phyloP scores from a whole-genome alignment of 1,139 yeast genomes.

The Nakaseomyces delphensis region DNA sequence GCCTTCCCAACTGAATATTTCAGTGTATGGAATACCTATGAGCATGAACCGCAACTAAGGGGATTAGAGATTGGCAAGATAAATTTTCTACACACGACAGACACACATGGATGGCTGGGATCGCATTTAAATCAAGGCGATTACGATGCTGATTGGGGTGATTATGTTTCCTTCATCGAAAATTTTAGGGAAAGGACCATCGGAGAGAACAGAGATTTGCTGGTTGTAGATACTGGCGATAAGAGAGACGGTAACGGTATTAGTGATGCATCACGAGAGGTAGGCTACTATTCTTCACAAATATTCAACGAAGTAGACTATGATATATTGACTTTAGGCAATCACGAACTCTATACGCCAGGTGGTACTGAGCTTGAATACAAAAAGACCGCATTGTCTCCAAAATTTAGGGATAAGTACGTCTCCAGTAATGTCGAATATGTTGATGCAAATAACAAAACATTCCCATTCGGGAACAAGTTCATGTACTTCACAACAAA shows the following conservation, averaged over 20 bases:
- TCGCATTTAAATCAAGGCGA: slow-evolving; percentile 73
- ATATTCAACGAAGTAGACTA: slow-evolving; percentile 61
- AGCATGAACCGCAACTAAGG: slow-evolving; percentile 2
- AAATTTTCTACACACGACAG: slow-evolving; percentile 87
- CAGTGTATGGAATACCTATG: background rate
- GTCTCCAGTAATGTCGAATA: slow-evolving; percentile 79
- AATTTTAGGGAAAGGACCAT: slow-evolving; percentile 40
- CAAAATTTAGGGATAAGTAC: slow-evolving; percentile 51
- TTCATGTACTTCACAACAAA: slow-evolving; percentile 59
- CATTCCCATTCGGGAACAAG: slow-evolving; percentile 60
- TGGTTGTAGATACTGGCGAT: slow-evolving; percentile 85
- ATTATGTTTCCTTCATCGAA: slow-evolving; percentile 60
- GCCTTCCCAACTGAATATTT: background rate
- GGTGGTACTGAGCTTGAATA: slow-evolving; percentile 61
- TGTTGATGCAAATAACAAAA: slow-evolving; percentile 39
- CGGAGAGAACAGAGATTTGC: slow-evolving; percentile 45
- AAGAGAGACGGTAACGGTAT: slow-evolving; percentile 89
- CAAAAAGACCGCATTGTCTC: slow-evolving; percentile 44
- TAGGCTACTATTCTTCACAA: slow-evolving; percentile 55
- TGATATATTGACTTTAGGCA: slow-evolving; percentile 80
- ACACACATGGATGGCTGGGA: slow-evolving; percentile 91
- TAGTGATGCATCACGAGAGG: slow-evolving; percentile 66
- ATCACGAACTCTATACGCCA: slow-evolving; percentile 80
- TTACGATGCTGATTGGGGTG: slow-evolving; percentile 90
- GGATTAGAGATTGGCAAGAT: slow-evolving; percentile 57